Base-by-base conservation (phyloP, 352 stramenopile genomes). In the Lagenidium sp. region DNA sequence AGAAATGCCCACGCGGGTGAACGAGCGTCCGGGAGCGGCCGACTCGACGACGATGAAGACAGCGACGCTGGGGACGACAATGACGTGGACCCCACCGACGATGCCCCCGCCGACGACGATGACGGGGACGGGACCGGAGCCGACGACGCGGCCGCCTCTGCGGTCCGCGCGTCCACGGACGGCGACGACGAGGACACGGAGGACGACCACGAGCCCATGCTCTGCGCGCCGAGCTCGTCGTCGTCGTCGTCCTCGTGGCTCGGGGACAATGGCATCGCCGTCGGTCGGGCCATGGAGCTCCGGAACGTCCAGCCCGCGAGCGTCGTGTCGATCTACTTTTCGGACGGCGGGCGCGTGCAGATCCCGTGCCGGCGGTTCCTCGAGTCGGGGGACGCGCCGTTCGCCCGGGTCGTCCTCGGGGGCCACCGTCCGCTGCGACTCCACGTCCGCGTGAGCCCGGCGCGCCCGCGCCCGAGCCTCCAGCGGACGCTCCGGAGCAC, bases 341-440 rank as follows among this genome's bases (percentile, higher is more conserved):
- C 68, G 5, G 76, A 89, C 31, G 68, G 65, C 2, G 69, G 73
- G 0, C 26, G 53, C 11, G 47, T 82, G 4, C 60, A 65, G 15
- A 55, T 89, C n/a, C 55, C 62, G 24, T 82, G 63, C 32, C 42
- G 57, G 4, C 59, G 66, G 1, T 71, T 89, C 22, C 22, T 68
- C 0, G 66, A 75, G 19, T 58, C 65, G 24, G 46, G 63, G 16
- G 63, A 63, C 3, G 40, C 60, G 20, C 53, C 68, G 18, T 84
- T 89, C 42, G 74, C 73, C 31, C 68, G 66, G 2, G 42, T 85
- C 23, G 70, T 77, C 28, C 45, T 76, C 13, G 66, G 70, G 8
- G 67, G 76, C 24, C 53, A 54, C 19, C 76, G 76, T 16, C 73
- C 76, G 0, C 54, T 77, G 30, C 65, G 70, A 4, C 38, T 89